A percentile compares a stretch with the other conserved stretches of the same genome.
Conservation (phyloP, 2,329 filamentous ascomycete species). For the Penicillium sp. region DNA sequence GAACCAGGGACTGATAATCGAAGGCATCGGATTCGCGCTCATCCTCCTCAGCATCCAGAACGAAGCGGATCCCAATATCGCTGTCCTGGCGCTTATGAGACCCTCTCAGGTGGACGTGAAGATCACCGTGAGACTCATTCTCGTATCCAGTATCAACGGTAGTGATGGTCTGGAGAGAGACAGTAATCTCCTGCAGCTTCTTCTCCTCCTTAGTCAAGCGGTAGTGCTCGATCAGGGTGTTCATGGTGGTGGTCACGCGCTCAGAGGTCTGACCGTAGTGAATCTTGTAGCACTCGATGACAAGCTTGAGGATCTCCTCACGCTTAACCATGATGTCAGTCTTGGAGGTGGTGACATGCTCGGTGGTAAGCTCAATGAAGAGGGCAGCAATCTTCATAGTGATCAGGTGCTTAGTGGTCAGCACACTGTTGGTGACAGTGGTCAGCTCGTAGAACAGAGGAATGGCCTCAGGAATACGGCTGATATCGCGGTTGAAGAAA, state of each 20-base stretch:
- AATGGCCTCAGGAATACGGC: slow-evolving; percentile 34
- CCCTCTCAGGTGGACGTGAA: slow-evolving; percentile 37
- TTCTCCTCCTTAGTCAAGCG: slow-evolving; percentile 52
- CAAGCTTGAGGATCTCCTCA: slow-evolving; percentile 51
- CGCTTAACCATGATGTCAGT: slow-evolving; percentile 43
- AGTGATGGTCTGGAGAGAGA: slow-evolving; percentile 27
- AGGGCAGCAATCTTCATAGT: slow-evolving; percentile 51
- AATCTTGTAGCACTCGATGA: slow-evolving; percentile 55
- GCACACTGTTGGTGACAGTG: slow-evolving; percentile 41
- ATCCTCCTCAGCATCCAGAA: slow-evolving; percentile 45
- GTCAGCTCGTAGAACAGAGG: slow-evolving; percentile 52
- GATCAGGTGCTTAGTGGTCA: slow-evolving; percentile 49
- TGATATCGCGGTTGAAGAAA: slow-evolving; percentile 44
- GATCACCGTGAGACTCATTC: slow-evolving; percentile 27
- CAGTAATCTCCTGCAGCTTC: slow-evolving; percentile 45
- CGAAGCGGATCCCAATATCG: slow-evolving; percentile 24
- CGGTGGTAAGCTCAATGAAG: slow-evolving; percentile 53
- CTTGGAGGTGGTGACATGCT: slow-evolving; percentile 29
- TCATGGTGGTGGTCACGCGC: slow-evolving; percentile 49
- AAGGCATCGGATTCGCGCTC: slow-evolving; percentile 41
- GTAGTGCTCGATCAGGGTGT: slow-evolving; percentile 55
- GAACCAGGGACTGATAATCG: slow-evolving; percentile 42
- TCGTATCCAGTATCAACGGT: slow-evolving; percentile 21
- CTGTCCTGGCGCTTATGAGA: slow-evolving; percentile 19
- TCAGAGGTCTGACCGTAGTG: slow-evolving; percentile 53